Evolutionary conservation across 1,284 basidiomycete species (phyloP), one percentile per base, ranked within the genome.

Genomic region (Naganishia cerealis): DNA sequence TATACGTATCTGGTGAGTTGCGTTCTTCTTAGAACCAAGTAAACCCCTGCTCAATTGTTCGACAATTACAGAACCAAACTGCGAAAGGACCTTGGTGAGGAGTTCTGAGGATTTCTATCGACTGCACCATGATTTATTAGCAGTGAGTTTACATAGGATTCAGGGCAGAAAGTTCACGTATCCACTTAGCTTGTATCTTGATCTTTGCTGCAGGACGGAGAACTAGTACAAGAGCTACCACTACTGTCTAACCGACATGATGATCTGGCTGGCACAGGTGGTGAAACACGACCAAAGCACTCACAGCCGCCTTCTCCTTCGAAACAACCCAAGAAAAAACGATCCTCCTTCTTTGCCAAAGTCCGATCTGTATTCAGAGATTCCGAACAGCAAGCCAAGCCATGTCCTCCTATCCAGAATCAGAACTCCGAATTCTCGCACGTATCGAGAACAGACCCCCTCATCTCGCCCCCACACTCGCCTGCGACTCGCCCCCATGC

Each of bases 391-490:
- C 50, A 21, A 16, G 39, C 50, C 4, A 59, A 48, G 43, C 26
- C 43, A 12, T 33, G 3, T 2, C 26, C 43, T 48, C 38, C 48
- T 10, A 40, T 54, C 39, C 26, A 29, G 15, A n/a, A 54, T 24
- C 29, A n/a, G n/a, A 9, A 50, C 46, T 50, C 21, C 9, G 46
- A 50, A 24, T 3, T 9, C 4, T 4, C 21, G 9, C 46, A 50
- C 18, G 13, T 63, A 10, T 9, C 61, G 8, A 54, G 18, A 1
- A n/a, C 36, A 13, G 50, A 63, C 3, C 50, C 50, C 18, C 61
- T 50, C 18, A 53, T 63, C n/a, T 63, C 61, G n/a, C 61, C 61
- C 15, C 61, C 61, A 7, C 50, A 42, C 29, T 63, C 61, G 10
- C 61, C 61, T 24, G 24, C 24, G 13, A 33, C 33, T 7, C 46